phyloP scores from a whole-genome alignment of 1,284 basidiomycete species.

The Cystobasidium pallidum region DNA sequence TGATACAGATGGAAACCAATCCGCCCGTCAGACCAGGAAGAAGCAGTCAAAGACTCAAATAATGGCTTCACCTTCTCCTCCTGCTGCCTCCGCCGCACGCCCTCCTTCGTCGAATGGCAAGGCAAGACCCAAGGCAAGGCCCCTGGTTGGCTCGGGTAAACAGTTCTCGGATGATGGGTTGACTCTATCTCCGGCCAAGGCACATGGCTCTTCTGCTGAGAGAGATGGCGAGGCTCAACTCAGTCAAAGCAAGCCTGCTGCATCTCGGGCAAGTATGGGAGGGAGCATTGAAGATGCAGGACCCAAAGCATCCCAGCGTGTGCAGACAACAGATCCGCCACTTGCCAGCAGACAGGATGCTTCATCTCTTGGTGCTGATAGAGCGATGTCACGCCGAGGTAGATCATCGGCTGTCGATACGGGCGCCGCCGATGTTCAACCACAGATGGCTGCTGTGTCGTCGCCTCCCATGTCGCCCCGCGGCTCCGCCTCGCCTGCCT shows the following conservation, averaged over 20 bases:
- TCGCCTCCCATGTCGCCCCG: neutral
- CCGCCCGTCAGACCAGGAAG: neutral
- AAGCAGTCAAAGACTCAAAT: neutral
- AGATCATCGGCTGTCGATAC: no score
- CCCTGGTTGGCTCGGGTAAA: slow-evolving; percentile 2
- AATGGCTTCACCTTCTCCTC: neutral
- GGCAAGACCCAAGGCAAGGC: slow-evolving; percentile 2
- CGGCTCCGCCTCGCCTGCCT: slow-evolving; percentile 1
- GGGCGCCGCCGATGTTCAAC: no score
- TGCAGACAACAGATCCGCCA: no score
- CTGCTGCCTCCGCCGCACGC: neutral
- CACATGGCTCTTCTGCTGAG: slow-evolving; percentile 4
- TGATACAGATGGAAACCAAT: slow-evolving; percentile 4
- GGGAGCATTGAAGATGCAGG: no score
- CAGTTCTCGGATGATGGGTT: neutral
- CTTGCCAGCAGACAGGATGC: no score
- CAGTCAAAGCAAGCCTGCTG: neutral
- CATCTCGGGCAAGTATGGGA: no score
- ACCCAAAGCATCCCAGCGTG: no score
- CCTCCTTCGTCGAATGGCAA: neutral
- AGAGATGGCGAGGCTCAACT: neutral
- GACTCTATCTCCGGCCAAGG: neutral
- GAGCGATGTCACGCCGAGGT: no score
- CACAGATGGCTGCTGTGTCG: neutral
- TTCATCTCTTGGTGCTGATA: no score